phyloP scores from a whole-genome alignment of 768 basidiomycete species.

The Lactifluus piperatus region DNA sequence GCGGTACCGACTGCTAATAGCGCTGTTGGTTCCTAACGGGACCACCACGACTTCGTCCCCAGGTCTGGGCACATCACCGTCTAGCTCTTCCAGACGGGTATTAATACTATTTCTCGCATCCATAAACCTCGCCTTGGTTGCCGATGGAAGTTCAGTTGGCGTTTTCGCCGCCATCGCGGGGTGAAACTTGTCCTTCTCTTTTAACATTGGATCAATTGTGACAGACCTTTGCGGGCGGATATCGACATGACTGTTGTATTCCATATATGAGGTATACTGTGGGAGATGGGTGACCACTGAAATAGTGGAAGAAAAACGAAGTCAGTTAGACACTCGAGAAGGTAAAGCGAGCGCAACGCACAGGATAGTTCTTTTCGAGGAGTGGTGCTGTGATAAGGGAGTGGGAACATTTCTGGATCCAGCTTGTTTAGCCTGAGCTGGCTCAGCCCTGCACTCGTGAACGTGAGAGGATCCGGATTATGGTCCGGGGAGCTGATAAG shows the following conservation, averaged over 20 bases:
- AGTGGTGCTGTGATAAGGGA: conserved; percentile 45
- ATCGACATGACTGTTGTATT: conserved; percentile 14
- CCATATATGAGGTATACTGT: not conserved
- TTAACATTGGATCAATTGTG: conserved; percentile 30
- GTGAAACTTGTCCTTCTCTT: conserved; percentile 17
- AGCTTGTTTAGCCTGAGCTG: conserved; percentile 66
- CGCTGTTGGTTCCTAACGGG: conserved; percentile 84
- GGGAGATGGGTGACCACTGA: conserved; percentile 20
- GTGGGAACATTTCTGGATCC: conserved; percentile 63
- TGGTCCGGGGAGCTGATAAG: conserved; percentile 59
- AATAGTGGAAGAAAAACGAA: not conserved
- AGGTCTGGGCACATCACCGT: conserved; percentile 16
- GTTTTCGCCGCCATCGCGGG: conserved; percentile 4
- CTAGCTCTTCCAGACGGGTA: conserved; percentile 14
- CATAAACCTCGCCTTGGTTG: conserved; percentile 33
- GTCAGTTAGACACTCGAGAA: not conserved
- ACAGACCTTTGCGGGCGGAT: conserved; percentile 20
- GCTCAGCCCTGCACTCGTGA: conserved; percentile 62
- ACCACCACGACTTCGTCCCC: conserved; percentile 64
- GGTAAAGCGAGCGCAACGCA: conserved; percentile 5
- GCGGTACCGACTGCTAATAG: conserved; percentile 75
- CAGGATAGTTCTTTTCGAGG: conserved; percentile 34
- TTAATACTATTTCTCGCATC: conserved; percentile 30
- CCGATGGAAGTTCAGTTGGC: conserved; percentile 24
- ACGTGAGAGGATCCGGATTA: conserved; percentile 57